These are phyloP conservation scores for Haplographium delicatum DNA, from an alignment of 495 filamentous ascomycete genomes.

Conservation along the genomic window DNA sequence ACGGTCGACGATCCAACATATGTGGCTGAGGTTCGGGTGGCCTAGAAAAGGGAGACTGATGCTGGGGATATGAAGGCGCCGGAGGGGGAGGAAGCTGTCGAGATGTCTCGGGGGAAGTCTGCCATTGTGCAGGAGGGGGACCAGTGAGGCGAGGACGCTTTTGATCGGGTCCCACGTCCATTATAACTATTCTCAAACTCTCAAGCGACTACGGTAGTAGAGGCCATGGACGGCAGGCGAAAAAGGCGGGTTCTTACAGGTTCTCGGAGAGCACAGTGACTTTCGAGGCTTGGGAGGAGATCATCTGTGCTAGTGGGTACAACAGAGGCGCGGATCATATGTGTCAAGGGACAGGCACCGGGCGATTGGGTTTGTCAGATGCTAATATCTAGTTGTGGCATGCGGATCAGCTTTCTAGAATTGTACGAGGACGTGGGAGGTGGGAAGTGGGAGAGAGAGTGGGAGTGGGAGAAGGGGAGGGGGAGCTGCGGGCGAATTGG, in stretches of 20 bases:
- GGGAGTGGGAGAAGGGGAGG: not conserved
- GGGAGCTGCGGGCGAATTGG: not conserved
- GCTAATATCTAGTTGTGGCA: not conserved
- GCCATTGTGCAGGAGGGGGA: constrained; percentile 14
- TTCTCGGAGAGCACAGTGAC: constrained; percentile 20
- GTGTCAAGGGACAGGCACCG: constrained; percentile 9
- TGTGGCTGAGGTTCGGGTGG: constrained; percentile 9
- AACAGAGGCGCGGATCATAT: constrained; percentile 25
- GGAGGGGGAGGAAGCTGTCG: constrained; percentile 18
- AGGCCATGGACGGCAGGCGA: constrained; percentile 27
- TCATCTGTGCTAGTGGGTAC: constrained; percentile 22
- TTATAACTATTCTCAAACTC: constrained; percentile 20
- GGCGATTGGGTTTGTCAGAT: constrained; percentile 10
- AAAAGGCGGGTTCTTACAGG: constrained; percentile 27
- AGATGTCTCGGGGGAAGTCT: constrained; percentile 12
- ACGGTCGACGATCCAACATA: constrained; percentile 13
- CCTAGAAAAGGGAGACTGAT: constrained; percentile 10
- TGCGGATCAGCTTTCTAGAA: constrained; percentile 2
- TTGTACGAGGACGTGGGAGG: not conserved
- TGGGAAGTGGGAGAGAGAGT: not conserved
- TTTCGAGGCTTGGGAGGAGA: constrained; percentile 19
- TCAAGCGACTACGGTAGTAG: constrained; percentile 22
- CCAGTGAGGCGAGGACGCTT: constrained; percentile 21
- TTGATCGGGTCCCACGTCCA: constrained; percentile 22
- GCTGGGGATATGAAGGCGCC: constrained; percentile 6